Evolutionary conservation across 805 yeast species (phyloP).

Genomic region (Kuraishia ogatae): DNA sequence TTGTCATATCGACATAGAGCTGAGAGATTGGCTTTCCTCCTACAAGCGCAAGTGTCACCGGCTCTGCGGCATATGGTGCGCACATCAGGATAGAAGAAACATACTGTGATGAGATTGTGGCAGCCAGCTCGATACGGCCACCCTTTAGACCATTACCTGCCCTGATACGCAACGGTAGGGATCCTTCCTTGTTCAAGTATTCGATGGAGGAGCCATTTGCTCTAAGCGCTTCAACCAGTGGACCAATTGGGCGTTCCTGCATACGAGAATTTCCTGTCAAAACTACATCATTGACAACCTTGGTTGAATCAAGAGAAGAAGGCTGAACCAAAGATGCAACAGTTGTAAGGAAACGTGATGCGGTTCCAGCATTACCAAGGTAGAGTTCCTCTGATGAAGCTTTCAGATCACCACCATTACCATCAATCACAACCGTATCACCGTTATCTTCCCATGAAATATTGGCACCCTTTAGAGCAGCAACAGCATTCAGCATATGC

Average conservation of each 20-base stretch:
- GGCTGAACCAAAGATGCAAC: constrained; percentile 74
- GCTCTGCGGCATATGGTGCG: constrained; percentile 89
- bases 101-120: constrained; percentile 95
- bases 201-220: constrained; percentile 70
- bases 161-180: constrained; percentile 68
- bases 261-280: constrained; percentile 93
- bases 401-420: constrained; percentile 71
- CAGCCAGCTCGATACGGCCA: constrained; percentile 88
- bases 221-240: constrained; percentile 84
- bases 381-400: constrained; percentile 66
- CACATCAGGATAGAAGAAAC: constrained; percentile 95
- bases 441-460: constrained; percentile 84
- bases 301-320: constrained; percentile 20
- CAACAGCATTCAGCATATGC: constrained; percentile 85
- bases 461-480: constrained; percentile 71
- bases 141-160: constrained; percentile 74
- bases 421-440: constrained; percentile 74
- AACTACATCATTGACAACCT: constrained; percentile 34
- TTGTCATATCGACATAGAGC: constrained; percentile 94
- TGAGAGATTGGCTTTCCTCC: constrained; percentile 98
- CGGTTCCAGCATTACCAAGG: constrained; percentile 97
- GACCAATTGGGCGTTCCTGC: constrained; percentile 97
- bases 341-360: constrained; percentile 88
- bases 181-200: constrained; percentile 69
- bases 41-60: constrained; percentile 79